Base-by-base conservation (phyloP, 192 early-diverging fungal genomes). In the Borealophlyctis nickersoniae region DNA sequence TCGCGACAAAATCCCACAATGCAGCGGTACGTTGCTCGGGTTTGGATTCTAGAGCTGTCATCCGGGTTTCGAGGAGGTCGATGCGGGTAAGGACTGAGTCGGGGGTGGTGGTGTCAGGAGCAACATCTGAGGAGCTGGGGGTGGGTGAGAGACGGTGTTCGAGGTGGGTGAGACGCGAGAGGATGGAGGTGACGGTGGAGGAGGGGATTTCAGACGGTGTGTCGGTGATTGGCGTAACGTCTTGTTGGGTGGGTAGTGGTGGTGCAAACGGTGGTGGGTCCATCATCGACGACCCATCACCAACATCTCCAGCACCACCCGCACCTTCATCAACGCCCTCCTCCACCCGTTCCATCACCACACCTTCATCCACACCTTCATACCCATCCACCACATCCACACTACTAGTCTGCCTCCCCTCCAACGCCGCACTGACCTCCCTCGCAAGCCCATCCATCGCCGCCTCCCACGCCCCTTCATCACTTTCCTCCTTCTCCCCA, bases 401-500 rank as follows among this genome's bases (percentile, higher is more conserved):
- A n/a, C n/a, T n/a, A 36, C 16, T 60, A 24, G 39, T 59, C 39
- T 45, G 39, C 39, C 39, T 45, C 19, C 39, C 39, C 19, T 45
- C 63, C 34, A 71, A 55, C 0, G 35, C 55, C 0, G 39, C 52
- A 13, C 14, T 27, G 34, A 73, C 51, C 63, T 73, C 72, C 24
- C 51, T 23, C 5, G 52, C 49, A 7, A 73, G 53, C 0, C 48
- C 32, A 23, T 68, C 61, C 72, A 73, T 69, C 2, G 61, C 60
- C 27, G 14, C 7, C 36, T 69, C 66, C 66, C 65, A 73, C 3
- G 7, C 7, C 2, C 2, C 24, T 2, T 36, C 52, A 23, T 63
- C 53, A 13, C 23, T 3, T n/a, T 45, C 19, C 35, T 73, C 52
- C 30, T 30, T 23, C 23, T 49, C 56, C 16, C 31, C 60, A 58